These are phyloP conservation scores for Elongisporangium prolatum DNA, from an alignment of 352 stramenopile species.

Conservation along the genomic window DNA sequence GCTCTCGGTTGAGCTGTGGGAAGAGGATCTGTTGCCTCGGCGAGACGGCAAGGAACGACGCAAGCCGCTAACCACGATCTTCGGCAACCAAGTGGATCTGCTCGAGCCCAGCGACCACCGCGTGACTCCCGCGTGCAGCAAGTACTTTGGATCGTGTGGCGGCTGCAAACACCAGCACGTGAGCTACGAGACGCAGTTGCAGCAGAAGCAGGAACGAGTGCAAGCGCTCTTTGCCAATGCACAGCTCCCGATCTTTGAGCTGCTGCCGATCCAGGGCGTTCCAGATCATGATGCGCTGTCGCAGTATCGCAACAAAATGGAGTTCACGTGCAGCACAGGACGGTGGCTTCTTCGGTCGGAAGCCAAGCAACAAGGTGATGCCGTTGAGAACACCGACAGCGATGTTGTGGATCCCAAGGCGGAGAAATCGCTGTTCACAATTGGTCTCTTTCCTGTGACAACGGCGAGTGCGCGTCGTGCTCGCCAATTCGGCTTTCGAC, in stretches of 20 bases:
- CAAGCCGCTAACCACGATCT: constrained; percentile 26
- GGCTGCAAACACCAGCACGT: constrained; percentile 73
- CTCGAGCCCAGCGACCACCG: constrained; percentile 26
- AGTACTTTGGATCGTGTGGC: constrained; percentile 62
- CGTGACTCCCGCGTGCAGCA: constrained; percentile 30
- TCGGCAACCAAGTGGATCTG: constrained; percentile 28
- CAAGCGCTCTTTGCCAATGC: constrained; percentile 24
- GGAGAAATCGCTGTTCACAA: constrained; percentile 30
- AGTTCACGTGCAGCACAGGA: constrained; percentile 78
- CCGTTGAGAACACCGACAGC: background rate
- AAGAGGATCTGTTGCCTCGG: constrained; percentile 30
- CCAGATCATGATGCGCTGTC: constrained; percentile 13
- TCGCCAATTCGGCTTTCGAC: constrained; percentile 29
- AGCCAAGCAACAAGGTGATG: background rate
- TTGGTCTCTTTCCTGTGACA: constrained; percentile 64
- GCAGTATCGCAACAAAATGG: constrained; percentile 81
- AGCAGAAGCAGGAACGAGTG: constrained; percentile 61
- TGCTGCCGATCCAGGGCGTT: constrained; percentile 38
- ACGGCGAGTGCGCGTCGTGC: constrained; percentile 39
- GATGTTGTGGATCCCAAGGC: background rate
- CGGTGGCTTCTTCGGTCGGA: constrained; percentile 46
- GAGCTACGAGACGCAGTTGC: constrained; percentile 43
- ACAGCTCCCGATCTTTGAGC: constrained; percentile 19
- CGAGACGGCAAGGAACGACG: constrained; percentile 11
- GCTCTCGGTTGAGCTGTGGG: constrained; percentile 44